A percentile compares a stretch with the other conserved stretches of the same genome.
phyloP scores from a whole-genome alignment of 768 basidiomycete genomes.

The Trametes coccinea region DNA sequence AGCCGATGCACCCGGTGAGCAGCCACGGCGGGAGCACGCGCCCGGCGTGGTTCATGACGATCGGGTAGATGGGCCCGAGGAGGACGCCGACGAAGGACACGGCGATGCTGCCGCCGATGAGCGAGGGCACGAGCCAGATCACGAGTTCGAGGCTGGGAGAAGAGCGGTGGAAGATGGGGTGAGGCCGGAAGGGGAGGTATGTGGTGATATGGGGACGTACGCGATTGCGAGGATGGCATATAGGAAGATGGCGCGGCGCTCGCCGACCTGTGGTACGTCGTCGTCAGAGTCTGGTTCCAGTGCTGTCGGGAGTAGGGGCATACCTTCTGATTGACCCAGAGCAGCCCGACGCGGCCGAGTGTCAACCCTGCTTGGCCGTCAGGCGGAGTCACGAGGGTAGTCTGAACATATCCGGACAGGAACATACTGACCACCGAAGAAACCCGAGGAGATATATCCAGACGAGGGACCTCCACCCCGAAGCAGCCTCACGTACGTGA shows the following conservation, averaged over 20 bases:
- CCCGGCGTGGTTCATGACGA: conserved; percentile 42
- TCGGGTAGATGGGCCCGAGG: conserved; percentile 50
- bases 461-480: conserved; percentile 48
- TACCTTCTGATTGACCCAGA: conserved; percentile 51
- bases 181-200: not conserved
- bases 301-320: not conserved
- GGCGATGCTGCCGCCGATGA: conserved; percentile 56
- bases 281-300: not conserved
- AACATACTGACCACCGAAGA: conserved; percentile 41
- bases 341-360: conserved; percentile 51
- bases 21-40: conserved; percentile 46
- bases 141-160: conserved; percentile 50
- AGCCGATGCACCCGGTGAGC: conserved; percentile 45
- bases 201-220: conserved; percentile 26
- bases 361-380: conserved; percentile 38
- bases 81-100: conserved; percentile 56
- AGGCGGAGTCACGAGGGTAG: no score
- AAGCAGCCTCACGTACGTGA: conserved; percentile 50
- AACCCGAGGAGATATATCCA: conserved; percentile 53
- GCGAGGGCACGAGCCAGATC: conserved; percentile 57
- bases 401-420: conserved; percentile 5
- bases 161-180: conserved; percentile 13
- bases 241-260: conserved; percentile 38
- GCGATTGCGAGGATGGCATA: conserved; percentile 40
- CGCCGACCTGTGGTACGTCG: conserved; percentile 34